phyloP scores from a whole-genome alignment of 2,329 filamentous ascomycete genomes.

The Coniochaeta ligniaria region DNA sequence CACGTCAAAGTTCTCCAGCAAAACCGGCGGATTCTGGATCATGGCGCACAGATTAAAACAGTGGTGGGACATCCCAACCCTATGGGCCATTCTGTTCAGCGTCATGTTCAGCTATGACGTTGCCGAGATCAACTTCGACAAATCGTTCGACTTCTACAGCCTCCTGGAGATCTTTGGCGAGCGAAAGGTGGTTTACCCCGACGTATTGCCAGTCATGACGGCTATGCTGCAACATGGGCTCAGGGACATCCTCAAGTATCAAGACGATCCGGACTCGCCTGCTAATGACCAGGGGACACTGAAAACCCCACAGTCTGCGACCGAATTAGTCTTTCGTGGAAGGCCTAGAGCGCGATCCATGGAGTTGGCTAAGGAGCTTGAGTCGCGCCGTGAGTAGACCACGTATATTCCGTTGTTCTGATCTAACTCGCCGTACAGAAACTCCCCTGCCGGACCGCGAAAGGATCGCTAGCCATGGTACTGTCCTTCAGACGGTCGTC shows the following conservation, averaged over 20 bases:
- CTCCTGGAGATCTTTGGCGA: constrained; percentile 68
- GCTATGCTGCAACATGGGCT: constrained; percentile 84
- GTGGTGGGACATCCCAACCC: constrained; percentile 79
- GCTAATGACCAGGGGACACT: constrained; percentile 15
- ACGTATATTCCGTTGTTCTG: neutral
- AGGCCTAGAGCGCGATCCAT: constrained; percentile 53
- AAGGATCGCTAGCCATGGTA: constrained; percentile 48
- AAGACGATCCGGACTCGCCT: constrained; percentile 49
- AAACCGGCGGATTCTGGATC: constrained; percentile 81
- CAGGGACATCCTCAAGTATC: constrained; percentile 58
- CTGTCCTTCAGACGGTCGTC: constrained; percentile 67
- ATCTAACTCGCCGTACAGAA: constrained; percentile 22
- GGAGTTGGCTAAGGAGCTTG: constrained; percentile 56
- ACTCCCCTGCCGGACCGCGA: constrained; percentile 35
- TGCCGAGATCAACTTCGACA: constrained; percentile 63
- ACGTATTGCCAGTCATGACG: constrained; percentile 71
- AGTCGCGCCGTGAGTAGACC: constrained; percentile 39
- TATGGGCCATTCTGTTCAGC: constrained; percentile 86
- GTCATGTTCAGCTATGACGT: constrained; percentile 83
- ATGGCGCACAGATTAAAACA: constrained; percentile 74
- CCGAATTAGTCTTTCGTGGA: constrained; percentile 16
- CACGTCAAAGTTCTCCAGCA: constrained; percentile 73
- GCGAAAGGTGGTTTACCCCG: constrained; percentile 64
- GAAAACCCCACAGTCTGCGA: constrained; percentile 12
- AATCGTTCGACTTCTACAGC: constrained; percentile 65